Conservation (phyloP, 2,329 filamentous ascomycete species). For the Phoma sp. region DNA sequence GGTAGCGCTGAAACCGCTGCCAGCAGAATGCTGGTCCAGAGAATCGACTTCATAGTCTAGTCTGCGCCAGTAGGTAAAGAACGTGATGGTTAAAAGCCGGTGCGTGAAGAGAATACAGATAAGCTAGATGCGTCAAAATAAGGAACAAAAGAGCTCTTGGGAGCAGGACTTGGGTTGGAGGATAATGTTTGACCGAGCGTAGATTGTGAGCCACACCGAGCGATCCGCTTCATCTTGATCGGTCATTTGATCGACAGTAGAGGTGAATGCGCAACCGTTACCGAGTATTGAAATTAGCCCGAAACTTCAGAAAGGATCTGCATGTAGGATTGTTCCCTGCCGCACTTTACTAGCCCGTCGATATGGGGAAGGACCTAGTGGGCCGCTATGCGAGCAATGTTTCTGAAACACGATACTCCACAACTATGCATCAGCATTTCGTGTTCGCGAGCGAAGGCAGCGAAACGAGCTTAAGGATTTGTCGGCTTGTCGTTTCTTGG, state of each 20-base stretch:
- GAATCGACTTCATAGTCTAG: conserved; percentile 1
- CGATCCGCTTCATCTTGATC: conserved; percentile 6
- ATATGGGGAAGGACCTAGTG: not conserved
- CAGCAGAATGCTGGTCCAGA: conserved; percentile 2
- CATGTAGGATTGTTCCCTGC: not conserved
- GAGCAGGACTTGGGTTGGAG: conserved; percentile 6
- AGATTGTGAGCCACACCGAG: conserved; percentile 1
- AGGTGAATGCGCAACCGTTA: not conserved
- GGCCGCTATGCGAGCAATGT: conserved; percentile 1
- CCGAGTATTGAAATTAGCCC: not conserved
- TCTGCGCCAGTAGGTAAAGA: not conserved
- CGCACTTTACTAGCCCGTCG: not conserved
- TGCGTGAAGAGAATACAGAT: not conserved
- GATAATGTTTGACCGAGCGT: conserved; percentile 8
- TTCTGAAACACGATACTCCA: conserved; percentile 3
- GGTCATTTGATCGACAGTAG: conserved; percentile 6
- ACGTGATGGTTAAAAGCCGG: not conserved
- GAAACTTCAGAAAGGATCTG: not conserved
- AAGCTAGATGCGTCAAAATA: not conserved
- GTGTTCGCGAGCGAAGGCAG: not conserved
- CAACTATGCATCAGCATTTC: not conserved
- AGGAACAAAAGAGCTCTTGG: not conserved
- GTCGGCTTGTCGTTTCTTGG: not conserved
- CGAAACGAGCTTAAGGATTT: not conserved
- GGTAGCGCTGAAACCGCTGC: conserved; percentile 5